A percentile compares a stretch with the other conserved stretches of the same genome.
These are phyloP conservation scores for Lipomyces yamadae DNA, from an alignment of 805 yeast species.

Conservation along the genomic window DNA sequence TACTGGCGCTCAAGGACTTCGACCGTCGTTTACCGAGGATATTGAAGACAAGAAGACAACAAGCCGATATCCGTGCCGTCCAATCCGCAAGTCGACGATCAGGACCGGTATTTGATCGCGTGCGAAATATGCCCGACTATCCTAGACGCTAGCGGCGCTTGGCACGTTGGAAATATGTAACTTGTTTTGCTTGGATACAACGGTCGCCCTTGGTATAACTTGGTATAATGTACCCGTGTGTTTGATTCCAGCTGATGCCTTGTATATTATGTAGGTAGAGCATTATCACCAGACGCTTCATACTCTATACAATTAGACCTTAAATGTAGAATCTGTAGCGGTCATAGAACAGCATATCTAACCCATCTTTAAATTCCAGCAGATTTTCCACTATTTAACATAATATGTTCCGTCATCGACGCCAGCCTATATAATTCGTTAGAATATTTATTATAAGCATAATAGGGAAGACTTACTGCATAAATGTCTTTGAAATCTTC, in stretches of 20 bases:
- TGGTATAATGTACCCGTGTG: no score
- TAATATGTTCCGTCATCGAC: constrained; percentile 35
- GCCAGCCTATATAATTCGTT: constrained; percentile 14
- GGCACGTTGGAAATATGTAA: neutral
- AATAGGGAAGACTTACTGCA: constrained; percentile 14
- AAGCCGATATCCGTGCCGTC: constrained; percentile 48
- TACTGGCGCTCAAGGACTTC: constrained; percentile 70
- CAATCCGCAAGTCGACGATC: constrained; percentile 10
- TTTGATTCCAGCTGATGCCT: no score
- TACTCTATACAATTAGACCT: neutral
- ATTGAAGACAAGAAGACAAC: constrained; percentile 63
- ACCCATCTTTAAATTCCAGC: neutral
- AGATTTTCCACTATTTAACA: constrained; percentile 13
- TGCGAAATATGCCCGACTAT: constrained; percentile 18
- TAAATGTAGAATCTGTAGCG: neutral
- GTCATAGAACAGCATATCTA: neutral
- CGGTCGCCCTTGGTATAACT: no score
- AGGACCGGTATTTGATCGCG: constrained; percentile 20
- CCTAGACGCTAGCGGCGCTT: neutral
- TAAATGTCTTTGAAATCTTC: constrained; percentile 44
- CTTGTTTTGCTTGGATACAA: neutral
- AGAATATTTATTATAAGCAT: neutral
- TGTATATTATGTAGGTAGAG: neutral
- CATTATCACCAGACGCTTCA: neutral
- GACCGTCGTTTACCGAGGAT: constrained; percentile 61